Conservation (phyloP, 2,329 filamentous ascomycete genomes). For the Fusarium napiforme region DNA sequence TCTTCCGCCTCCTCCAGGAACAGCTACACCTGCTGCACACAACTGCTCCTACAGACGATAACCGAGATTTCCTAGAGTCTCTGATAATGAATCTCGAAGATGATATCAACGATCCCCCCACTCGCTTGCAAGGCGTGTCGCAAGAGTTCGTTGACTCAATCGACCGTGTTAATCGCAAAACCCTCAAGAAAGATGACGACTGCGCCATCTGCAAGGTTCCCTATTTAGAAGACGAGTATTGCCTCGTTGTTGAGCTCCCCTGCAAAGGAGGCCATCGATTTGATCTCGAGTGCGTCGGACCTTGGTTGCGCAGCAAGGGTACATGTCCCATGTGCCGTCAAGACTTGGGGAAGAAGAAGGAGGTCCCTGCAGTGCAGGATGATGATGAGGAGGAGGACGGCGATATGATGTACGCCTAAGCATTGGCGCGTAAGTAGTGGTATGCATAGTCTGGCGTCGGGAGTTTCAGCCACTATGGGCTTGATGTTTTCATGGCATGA, state of each 20-base stretch:
- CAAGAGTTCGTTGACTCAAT: slow-evolving; percentile 70
- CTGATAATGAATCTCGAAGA: slow-evolving; percentile 61
- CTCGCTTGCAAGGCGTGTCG: slow-evolving; percentile 63
- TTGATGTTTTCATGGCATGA: slow-evolving; percentile 15
- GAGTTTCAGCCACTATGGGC: slow-evolving; percentile 40
- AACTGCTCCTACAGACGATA: slow-evolving; percentile 60
- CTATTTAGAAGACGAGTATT: slow-evolving; percentile 71
- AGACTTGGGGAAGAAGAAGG: slow-evolving; percentile 67
- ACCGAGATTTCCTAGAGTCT: slow-evolving; percentile 61
- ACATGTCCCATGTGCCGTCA: slow-evolving; percentile 72
- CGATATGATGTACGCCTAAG: slow-evolving; percentile 58
- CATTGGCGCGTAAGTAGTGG: neutral
- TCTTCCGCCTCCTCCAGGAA: slow-evolving; percentile 69
- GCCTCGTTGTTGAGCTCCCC: slow-evolving; percentile 72
- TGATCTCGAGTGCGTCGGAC: slow-evolving; percentile 74
- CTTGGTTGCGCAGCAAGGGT: slow-evolving; percentile 72
- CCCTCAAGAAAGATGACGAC: slow-evolving; percentile 60
- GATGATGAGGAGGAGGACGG: slow-evolving; percentile 65
- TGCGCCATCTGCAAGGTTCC: slow-evolving; percentile 73
- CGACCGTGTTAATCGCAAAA: slow-evolving; percentile 66
- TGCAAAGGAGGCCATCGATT: slow-evolving; percentile 69
- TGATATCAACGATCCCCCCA: slow-evolving; percentile 64
- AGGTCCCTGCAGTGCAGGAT: slow-evolving; percentile 56
- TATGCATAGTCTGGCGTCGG: slow-evolving; percentile 44
- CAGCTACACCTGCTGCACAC: slow-evolving; percentile 64